phyloP scores from a whole-genome alignment of 768 basidiomycete genomes.

The Dentipellis sp. region DNA sequence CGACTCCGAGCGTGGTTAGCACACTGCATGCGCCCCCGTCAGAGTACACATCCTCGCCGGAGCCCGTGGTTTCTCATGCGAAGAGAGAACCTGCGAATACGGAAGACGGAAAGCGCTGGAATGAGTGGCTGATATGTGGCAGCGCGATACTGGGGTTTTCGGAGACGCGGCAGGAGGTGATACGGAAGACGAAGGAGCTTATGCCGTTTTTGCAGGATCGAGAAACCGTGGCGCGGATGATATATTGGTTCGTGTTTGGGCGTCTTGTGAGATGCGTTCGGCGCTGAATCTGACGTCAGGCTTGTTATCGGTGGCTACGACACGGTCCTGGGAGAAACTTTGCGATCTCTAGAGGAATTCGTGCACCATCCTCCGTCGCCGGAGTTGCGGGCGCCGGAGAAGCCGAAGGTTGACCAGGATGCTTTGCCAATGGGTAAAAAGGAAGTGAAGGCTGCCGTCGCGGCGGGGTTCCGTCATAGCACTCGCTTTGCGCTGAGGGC shows the following conservation, averaged over 20 bases:
- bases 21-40: slow-evolving; percentile 57
- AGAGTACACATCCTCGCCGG: slow-evolving; percentile 46
- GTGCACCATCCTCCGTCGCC: too few relatives aligned
- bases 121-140: slow-evolving; percentile 43
- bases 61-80: slow-evolving; percentile 30
- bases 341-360: slow-evolving; percentile 30
- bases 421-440: too few relatives aligned
- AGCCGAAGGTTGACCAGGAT: too few relatives aligned
- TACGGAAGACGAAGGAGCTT: slow-evolving; percentile 32
- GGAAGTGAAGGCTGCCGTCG: too few relatives aligned
- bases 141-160: slow-evolving; percentile 29
- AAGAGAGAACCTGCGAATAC: slow-evolving; percentile 37
- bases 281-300: slow-evolving; percentile 21
- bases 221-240: slow-evolving; percentile 52
- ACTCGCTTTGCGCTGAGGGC: too few relatives aligned
- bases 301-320: slow-evolving; percentile 47
- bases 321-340: slow-evolving; percentile 38
- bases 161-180: slow-evolving; percentile 29
- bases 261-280: neutral
- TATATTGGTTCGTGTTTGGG: slow-evolving; percentile 30
- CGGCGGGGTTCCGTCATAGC: too few relatives aligned
- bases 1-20: slow-evolving; percentile 32
- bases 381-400: too few relatives aligned
- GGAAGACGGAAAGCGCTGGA: slow-evolving; percentile 41
- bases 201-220: slow-evolving; percentile 48